These are phyloP conservation scores for Capsella bursapastoris DNA, from an alignment of 345 rosid genomes.

Conservation along the genomic window DNA sequence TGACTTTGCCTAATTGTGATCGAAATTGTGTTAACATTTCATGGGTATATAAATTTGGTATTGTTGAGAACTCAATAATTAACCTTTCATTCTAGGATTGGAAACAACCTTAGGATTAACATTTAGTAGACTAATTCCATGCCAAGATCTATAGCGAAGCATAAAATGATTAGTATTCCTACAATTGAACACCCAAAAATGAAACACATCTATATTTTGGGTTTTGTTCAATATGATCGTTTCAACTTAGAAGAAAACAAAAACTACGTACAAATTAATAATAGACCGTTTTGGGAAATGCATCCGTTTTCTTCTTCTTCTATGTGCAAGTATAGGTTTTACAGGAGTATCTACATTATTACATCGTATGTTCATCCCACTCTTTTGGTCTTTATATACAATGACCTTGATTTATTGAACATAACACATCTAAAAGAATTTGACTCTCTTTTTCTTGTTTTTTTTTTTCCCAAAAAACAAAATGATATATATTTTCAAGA, in stretches of 20 bases:
- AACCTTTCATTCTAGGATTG: neutral
- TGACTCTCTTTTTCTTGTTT: constrained; percentile 19
- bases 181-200: neutral
- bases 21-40: neutral
- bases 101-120: neutral
- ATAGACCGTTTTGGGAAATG: constrained; percentile 20
- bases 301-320: constrained; percentile 19
- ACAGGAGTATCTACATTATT: constrained; percentile 45
- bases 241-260: neutral
- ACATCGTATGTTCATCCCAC: constrained; percentile 37
- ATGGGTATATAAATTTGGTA: neutral
- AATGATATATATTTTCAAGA: constrained; percentile 35
- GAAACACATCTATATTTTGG: neutral
- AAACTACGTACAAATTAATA: neutral
- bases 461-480: constrained; percentile 17
- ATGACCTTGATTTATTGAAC: constrained; percentile 42
- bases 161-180: neutral
- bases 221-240: neutral
- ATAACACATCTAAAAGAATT: constrained; percentile 46
- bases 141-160: neutral
- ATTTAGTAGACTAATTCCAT: neutral
- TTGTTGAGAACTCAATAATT: neutral
- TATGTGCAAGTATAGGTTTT: constrained; percentile 40
- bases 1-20: neutral
- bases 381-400: constrained; percentile 43